Evolutionary conservation across 2,329 filamentous ascomycete species (phyloP), one percentile per base, ranked within the genome.

Genomic region (Microdochium bolleyi): DNA sequence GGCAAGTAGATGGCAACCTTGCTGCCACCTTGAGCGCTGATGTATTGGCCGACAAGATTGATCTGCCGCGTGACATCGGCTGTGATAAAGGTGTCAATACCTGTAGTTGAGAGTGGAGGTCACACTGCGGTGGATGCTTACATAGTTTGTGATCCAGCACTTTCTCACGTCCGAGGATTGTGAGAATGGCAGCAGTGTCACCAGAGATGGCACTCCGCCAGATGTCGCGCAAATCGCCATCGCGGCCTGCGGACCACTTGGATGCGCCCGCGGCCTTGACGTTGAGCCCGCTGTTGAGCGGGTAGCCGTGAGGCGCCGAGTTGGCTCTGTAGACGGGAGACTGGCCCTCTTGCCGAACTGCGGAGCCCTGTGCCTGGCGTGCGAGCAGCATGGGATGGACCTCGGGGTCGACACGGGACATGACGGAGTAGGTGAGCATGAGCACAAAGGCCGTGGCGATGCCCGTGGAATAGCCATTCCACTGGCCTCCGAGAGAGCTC

Each of bases 381-480:
- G 89, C 88, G 25, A 99, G 84, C 49, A 97, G 80, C 69, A 96
- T 85, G 32, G 94, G 92, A 69, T 97, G 94, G 4, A 88, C 87
- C 73, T 99, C 94, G 5, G 94, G 88, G 51, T 96, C 92, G 55
- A 83, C 80, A 50, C 82, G 79, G 56, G 83, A 83, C 62, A 88
- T 74, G 58, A 95, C 72, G 48, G 85, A 80, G 69, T 89, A 91
- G 53, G 84, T 78, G 53, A 92, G 70, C 62, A 91, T 79, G 52
- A 78, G 74, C 55, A 85, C 73, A 46, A 96, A 75, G 55, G 81
- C 64, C 24, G 85, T 80, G 48, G 83, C 78, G 57, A 99, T 77
- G 44, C 83, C 64, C 2, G 88, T 94, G 27, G 89, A 89, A 73
- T 87, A 88, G 59, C 80, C 71, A 67, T 94, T 90, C 91, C 92